Percentiles rank a stretch among this genome's conserved stretches.
Evolutionary conservation across 768 basidiomycete species (phyloP).

Genomic region (Pleurotus pulmonarius): DNA sequence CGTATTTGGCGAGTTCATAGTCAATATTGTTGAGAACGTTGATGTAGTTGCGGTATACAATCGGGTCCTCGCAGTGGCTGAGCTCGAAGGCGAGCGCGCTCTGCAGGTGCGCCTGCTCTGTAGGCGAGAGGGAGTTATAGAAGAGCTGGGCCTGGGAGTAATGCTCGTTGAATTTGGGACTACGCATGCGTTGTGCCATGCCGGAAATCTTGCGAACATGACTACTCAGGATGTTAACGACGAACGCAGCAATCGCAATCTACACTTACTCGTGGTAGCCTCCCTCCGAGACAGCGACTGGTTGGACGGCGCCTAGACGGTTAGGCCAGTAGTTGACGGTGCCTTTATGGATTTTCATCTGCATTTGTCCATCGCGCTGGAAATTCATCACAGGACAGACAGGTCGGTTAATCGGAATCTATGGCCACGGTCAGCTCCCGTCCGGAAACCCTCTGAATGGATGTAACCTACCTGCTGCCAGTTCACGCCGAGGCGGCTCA

Average conservation of each 20-base stretch:
- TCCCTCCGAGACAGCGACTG: constrained; percentile 46
- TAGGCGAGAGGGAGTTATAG: constrained; percentile 69
- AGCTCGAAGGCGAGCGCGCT: constrained; percentile 79
- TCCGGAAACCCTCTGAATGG: background rate
- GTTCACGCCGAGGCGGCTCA: constrained; percentile 77
- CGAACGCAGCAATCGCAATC: no score
- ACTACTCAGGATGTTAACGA: constrained; percentile 20
- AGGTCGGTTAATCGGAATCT: constrained; percentile 82
- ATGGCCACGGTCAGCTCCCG: constrained; percentile 1
- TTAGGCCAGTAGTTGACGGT: constrained; percentile 83
- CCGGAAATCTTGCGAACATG: constrained; percentile 47
- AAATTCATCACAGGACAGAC: constrained; percentile 72
- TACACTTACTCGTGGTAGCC: constrained; percentile 52
- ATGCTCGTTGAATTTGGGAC: constrained; percentile 77
- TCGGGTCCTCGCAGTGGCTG: constrained; percentile 74
- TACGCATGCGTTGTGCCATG: constrained; percentile 58
- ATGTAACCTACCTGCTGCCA: constrained; percentile 55
- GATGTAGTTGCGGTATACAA: constrained; percentile 67
- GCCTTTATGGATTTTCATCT: constrained; percentile 55
- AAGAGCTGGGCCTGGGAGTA: constrained; percentile 75
- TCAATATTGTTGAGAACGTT: constrained; percentile 70
- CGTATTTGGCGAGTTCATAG: constrained; percentile 62
- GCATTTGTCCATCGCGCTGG: constrained; percentile 57
- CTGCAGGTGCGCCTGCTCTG: constrained; percentile 73
- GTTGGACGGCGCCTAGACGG: constrained; percentile 47